Percentiles rank a stretch among this genome's conserved stretches.
Conservation (phyloP, 768 basidiomycete genomes). For the Lactifluus pinguis region DNA sequence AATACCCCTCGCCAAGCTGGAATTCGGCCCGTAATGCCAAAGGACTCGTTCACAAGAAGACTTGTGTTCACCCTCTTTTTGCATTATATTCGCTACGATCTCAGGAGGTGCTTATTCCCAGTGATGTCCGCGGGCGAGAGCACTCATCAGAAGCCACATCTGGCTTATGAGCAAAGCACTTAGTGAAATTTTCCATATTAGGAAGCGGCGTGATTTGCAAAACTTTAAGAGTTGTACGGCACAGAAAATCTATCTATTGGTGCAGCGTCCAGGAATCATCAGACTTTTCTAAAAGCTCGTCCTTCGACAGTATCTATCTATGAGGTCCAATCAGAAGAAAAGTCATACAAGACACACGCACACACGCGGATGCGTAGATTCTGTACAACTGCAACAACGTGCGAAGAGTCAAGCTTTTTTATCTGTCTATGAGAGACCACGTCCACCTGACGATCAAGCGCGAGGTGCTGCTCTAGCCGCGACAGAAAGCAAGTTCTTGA, state of each 20-base stretch:
- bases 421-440: not conserved
- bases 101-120: not conserved
- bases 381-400: not conserved
- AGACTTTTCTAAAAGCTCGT: too few relatives aligned
- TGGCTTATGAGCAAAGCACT: not conserved
- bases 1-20: not conserved
- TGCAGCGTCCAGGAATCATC: not conserved
- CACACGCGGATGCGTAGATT: not conserved
- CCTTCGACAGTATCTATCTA: too few relatives aligned
- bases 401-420: not conserved
- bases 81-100: too few relatives aligned
- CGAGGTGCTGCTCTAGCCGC: constrained; percentile 1
- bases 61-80: not conserved
- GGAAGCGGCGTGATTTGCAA: not conserved
- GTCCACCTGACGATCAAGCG: not conserved
- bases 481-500: not conserved
- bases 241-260: not conserved
- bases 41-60: not conserved
- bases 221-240: too few relatives aligned
- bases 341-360: not conserved
- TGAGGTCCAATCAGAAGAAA: too few relatives aligned
- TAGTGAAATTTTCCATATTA: not conserved
- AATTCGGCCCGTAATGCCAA: not conserved
- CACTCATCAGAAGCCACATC: not conserved
- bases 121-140: not conserved